Conservation (phyloP, 176 grass and related monocot genomes). For the Tuctoria greenei region DNA sequence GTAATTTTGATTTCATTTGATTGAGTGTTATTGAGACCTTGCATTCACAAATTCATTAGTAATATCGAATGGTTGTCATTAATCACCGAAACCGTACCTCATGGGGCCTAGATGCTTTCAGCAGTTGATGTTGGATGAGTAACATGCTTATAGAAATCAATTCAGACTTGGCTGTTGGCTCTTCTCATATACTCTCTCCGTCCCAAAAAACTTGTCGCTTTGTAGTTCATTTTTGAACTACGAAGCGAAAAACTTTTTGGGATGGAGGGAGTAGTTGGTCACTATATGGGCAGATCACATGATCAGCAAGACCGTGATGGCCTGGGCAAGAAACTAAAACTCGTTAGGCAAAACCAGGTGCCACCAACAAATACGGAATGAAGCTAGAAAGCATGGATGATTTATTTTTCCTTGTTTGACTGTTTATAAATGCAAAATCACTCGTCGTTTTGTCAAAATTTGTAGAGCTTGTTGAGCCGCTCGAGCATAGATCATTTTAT, state of each 20-base stretch:
- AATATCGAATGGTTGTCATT: too few relatives aligned
- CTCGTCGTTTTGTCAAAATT: neutral
- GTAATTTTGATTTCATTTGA: too few relatives aligned
- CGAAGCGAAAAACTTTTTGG: too few relatives aligned
- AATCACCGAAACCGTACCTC: too few relatives aligned
- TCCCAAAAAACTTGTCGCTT: too few relatives aligned
- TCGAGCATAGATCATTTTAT: neutral
- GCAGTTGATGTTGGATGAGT: too few relatives aligned
- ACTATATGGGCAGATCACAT: slow-evolving; percentile 25
- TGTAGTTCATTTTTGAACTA: too few relatives aligned
- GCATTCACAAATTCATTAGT: too few relatives aligned
- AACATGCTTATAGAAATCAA: too few relatives aligned
- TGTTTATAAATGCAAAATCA: neutral
- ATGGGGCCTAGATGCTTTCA: too few relatives aligned
- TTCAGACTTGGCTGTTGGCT: slow-evolving; percentile 23
- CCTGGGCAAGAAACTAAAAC: slow-evolving; percentile 12
- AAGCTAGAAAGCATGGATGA: slow-evolving; percentile 14
- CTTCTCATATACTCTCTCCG: slow-evolving; percentile 14
- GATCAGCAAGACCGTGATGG: neutral
- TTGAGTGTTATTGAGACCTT: too few relatives aligned
- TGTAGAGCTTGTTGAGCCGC: neutral
- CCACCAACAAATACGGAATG: neutral
- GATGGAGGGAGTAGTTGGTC: too few relatives aligned
- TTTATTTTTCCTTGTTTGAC: slow-evolving; percentile 5
- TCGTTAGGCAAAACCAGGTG: slow-evolving; percentile 21